Percentiles rank a stretch among this genome's conserved stretches.
Evolutionary conservation across 176 grass and related monocot species (phyloP).

Genomic region (Microstegium vimineum): DNA sequence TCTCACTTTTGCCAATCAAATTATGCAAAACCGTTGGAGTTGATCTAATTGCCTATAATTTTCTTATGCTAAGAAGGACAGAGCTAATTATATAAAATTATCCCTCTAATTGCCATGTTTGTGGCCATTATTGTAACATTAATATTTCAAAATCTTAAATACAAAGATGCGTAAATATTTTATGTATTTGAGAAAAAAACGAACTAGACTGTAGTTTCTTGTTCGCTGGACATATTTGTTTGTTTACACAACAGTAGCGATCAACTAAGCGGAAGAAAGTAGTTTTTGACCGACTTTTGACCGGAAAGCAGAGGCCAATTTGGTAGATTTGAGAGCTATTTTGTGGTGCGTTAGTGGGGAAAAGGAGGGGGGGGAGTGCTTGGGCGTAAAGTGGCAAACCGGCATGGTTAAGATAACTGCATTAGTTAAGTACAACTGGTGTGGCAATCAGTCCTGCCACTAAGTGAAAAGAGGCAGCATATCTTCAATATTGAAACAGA

Average conservation of each 20-base stretch:
- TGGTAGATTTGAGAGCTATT: slow-evolving; percentile 22
- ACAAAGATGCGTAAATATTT: no score
- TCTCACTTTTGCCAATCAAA: no score
- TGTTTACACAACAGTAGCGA: not conserved
- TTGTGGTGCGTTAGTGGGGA: slow-evolving; percentile 20
- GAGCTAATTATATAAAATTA: no score
- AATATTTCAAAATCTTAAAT: no score
- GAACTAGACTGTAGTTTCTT: not conserved
- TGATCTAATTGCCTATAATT: no score
- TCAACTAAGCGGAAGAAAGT: slow-evolving; percentile 6
- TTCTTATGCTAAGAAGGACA: no score
- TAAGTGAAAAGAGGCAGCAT: slow-evolving; percentile 45
- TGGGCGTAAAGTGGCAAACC: slow-evolving; percentile 41
- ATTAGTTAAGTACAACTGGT: slow-evolving; percentile 43
- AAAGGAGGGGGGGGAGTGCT: not conserved
- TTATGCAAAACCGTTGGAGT: no score
- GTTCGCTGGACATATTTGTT: not conserved
- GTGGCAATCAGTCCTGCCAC: slow-evolving; percentile 55
- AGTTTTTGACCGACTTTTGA: slow-evolving; percentile 26
- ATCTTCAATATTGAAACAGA: slow-evolving; percentile 32
- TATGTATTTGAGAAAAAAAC: no score
- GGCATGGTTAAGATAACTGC: slow-evolving; percentile 26
- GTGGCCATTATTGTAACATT: no score
- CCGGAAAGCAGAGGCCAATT: slow-evolving; percentile 18
- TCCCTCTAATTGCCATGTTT: no score